These are phyloP conservation scores for Nothophytophthora sp. DNA, from an alignment of 352 stramenopile genomes.

Conservation along the genomic window DNA sequence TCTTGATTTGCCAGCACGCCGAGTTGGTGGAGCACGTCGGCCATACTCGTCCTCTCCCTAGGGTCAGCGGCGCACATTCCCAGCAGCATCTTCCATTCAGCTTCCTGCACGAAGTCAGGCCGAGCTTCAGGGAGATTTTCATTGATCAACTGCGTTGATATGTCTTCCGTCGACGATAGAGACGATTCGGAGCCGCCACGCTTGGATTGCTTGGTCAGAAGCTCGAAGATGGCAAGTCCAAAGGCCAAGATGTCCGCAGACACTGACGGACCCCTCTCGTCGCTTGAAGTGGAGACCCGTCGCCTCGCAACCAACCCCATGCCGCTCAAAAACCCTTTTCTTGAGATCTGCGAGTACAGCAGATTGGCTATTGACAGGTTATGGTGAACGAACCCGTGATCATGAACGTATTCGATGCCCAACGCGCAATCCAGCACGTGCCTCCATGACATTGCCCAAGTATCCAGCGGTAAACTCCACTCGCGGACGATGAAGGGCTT, in stretches of 20 bases:
- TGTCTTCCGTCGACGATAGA: neutral
- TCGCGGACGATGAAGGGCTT: conserved; percentile 1
- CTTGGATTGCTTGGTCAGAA: neutral
- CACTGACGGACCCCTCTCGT: neutral
- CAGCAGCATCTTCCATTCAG: conserved; percentile 9
- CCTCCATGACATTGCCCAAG: neutral
- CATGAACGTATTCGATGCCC: conserved; percentile 14
- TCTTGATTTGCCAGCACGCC: conserved; percentile 2
- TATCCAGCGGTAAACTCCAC: neutral
- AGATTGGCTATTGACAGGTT: conserved; percentile 2
- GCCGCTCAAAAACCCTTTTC: conserved; percentile 15
- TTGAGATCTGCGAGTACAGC: conserved; percentile 5
- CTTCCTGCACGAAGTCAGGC: conserved; percentile 4
- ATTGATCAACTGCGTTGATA: neutral
- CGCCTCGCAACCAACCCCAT: conserved; percentile 2
- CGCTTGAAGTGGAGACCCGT: neutral
- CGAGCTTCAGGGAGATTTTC: conserved; percentile 1
- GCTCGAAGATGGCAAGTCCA: conserved; percentile 9
- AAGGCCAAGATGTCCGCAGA: conserved; percentile 10
- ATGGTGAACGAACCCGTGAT: conserved; percentile 13
- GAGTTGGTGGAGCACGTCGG: conserved; percentile 8
- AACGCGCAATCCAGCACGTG: conserved; percentile 9
- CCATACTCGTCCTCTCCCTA: conserved; percentile 1
- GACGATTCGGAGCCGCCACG: neutral
- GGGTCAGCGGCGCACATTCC: conserved; percentile 9